Conservation (phyloP, 768 basidiomycete species). For the Infundibulicybe gibba region DNA sequence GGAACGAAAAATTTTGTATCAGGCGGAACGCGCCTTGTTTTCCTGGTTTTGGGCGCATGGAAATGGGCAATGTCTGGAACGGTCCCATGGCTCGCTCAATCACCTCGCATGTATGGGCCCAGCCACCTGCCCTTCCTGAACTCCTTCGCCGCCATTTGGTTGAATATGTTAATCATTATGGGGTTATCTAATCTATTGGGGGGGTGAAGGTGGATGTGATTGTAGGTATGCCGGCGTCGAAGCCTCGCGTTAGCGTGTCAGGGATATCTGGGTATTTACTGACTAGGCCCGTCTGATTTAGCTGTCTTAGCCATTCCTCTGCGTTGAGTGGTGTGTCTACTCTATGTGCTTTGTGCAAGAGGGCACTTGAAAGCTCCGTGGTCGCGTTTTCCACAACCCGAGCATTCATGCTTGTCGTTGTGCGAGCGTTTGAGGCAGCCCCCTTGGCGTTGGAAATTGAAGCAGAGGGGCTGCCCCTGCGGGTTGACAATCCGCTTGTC, state of each 20-base stretch:
- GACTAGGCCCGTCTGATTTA: not conserved
- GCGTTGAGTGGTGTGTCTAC: not conserved
- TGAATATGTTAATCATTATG: conserved; percentile 10
- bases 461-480: not conserved
- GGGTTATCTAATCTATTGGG: not conserved
- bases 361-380: not conserved
- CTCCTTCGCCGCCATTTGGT: not conserved
- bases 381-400: not conserved
- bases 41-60: not conserved
- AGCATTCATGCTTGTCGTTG: not conserved
- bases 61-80: not conserved
- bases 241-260: not conserved
- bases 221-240: not conserved
- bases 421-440: not conserved
- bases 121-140: not conserved
- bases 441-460: not conserved
- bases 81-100: not conserved
- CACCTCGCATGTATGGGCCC: not conserved
- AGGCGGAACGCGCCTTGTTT: not conserved
- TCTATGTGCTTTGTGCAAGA: not conserved
- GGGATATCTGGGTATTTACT: not conserved
- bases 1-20: not conserved
- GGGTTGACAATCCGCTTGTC: not conserved
- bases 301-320: not conserved
- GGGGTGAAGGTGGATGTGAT: not conserved